Base-by-base conservation (phyloP, 352 stramenopile genomes). In the Globisporangium polare region DNA sequence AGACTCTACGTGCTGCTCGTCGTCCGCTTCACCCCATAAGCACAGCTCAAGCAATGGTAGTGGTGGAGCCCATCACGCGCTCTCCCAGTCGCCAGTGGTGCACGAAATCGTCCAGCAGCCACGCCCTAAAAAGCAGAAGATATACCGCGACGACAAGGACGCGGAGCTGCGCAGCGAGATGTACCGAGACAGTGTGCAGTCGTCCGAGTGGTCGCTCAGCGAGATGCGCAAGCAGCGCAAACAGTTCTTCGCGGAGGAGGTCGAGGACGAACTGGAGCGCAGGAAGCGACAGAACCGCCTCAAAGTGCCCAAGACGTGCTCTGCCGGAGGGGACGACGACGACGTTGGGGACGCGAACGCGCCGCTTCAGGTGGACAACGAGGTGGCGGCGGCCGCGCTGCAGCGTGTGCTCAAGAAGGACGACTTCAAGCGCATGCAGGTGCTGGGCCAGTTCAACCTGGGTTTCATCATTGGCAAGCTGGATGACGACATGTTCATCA, bases 401-500 rank as follows among this genome's bases (percentile, higher is more conserved):
- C 86, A 83, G 45, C 77, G 92, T 0, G 78, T 88, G 51, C 73
- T 99, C 18, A 80, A 75, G 18, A 98, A 98, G 51, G 77, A 94
- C 39, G 90, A 98, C 67, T 98, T 99, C 70, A 66, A 69, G 31
- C 72, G 80, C 22, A 98, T 98, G 88, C 67, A 90, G 26, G 81
- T 99, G 20, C 72, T 99, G 47, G 96, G 97, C 3, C 97, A 99
- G 59, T 99, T 99, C 73, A 99, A 99, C 65, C 83, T 98, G 61
- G 97, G 97, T 3, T 99, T 99, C 66, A 98, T 99, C 46, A 93
- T 99, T 35, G 90, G 78, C 29, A 83, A 84, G 41, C 71, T 93
- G 22, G 87, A 92, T 54, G 77, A 91, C 54, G 89, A 99, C 60
- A 67, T 99, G 18, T 99, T 97, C 83, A 99, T 99, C 65, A 86